A percentile compares a stretch with the other conserved stretches of the same genome.
Evolutionary conservation across 2,329 filamentous ascomycete genomes (phyloP).

Genomic region (Herpomyces periplanetae): DNA sequence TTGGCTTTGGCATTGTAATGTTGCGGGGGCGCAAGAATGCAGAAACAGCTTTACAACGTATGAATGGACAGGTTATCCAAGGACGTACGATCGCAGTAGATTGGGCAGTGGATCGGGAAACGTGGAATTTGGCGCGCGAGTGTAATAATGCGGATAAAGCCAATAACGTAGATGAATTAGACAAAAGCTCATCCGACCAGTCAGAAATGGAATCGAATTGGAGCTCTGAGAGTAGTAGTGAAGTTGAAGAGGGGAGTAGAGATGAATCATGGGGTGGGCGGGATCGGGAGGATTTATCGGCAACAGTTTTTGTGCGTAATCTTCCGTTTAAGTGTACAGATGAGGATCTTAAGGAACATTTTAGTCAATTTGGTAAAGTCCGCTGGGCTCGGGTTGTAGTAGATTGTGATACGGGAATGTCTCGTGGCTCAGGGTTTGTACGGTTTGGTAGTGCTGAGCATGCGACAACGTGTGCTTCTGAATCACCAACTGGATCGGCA

Average conservation of each 20-base stretch:
- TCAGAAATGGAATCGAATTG: constrained; percentile 4
- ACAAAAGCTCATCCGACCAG: constrained; percentile 1
- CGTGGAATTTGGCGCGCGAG: constrained; percentile 28
- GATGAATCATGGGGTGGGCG: constrained; percentile 10
- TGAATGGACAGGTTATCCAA: constrained; percentile 70
- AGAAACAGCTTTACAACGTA: constrained; percentile 37
- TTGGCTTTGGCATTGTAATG: constrained; percentile 73
- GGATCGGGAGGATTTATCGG: constrained; percentile 18
- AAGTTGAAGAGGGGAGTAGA: constrained; percentile 6
- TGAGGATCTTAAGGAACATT: constrained; percentile 43
- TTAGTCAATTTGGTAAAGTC: constrained; percentile 48
- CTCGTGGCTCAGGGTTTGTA: constrained; percentile 88
- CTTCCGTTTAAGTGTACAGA: constrained; percentile 62
- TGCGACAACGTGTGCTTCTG: constrained; percentile 34
- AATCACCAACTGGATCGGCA: constrained; percentile 5
- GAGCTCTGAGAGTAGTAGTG: too few relatives aligned
- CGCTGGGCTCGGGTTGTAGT: constrained; percentile 84
- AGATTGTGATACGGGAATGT: constrained; percentile 79
- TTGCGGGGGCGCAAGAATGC: constrained; percentile 62
- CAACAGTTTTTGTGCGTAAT: constrained; percentile 69
- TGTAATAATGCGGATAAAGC: constrained; percentile 3
- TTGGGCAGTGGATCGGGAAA: constrained; percentile 71
- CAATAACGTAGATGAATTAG: background rate
- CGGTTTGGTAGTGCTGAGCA: constrained; percentile 33
- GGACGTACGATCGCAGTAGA: constrained; percentile 66